Evolutionary conservation across 2,329 filamentous ascomycete species (phyloP), one percentile per base, ranked within the genome.

Genomic region (Pseudogymnoascus sp.): DNA sequence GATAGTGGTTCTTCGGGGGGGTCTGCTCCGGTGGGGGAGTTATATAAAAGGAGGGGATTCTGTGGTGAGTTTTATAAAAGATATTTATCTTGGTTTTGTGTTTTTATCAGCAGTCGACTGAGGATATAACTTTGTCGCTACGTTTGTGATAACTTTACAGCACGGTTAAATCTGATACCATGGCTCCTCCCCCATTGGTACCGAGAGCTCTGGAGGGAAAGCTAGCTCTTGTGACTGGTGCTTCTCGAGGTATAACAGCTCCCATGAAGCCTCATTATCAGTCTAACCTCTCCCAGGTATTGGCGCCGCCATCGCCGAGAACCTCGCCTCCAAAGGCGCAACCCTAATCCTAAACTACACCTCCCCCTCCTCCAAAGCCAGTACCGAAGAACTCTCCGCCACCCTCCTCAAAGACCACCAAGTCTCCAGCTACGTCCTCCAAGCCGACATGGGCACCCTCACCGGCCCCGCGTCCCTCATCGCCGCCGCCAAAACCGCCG

Each of bases 151-250:
- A n/a, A n/a, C n/a, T n/a, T n/a, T n/a, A n/a, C n/a, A n/a, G n/a
- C n/a, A n/a, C n/a, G n/a, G n/a, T n/a, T n/a, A n/a, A n/a, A n/a
- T n/a, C n/a, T n/a, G n/a, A 48, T 25, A 48, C 6, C 2, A 48
- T 48, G 42, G 42, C n/a, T n/a, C n/a, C 25, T 29, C 12, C 42
- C 1, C 6, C 25, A 4, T 29, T 48, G 25, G 42, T 48, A 9
- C 42, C 25, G 5, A 52, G 42, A 40, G 65, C 70, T 31, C 77
- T 88, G n/a, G 85, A 90, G 71, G 88, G 88, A 67, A 92, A 92
- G 74, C 79, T 92, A 60, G 90, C 84, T 60, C 86, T 95, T 67
- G 80, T 94, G 55, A 94, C 90, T 1, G 90, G 90, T 62, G 88
- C 86, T 64, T 91, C 89, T 63, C 79, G 90, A 79, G 89, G 89